Evolutionary conservation across 352 stramenopile species (phyloP), one percentile per base, ranked within the genome.

Genomic region (Hyphochytrium catenoides): DNA sequence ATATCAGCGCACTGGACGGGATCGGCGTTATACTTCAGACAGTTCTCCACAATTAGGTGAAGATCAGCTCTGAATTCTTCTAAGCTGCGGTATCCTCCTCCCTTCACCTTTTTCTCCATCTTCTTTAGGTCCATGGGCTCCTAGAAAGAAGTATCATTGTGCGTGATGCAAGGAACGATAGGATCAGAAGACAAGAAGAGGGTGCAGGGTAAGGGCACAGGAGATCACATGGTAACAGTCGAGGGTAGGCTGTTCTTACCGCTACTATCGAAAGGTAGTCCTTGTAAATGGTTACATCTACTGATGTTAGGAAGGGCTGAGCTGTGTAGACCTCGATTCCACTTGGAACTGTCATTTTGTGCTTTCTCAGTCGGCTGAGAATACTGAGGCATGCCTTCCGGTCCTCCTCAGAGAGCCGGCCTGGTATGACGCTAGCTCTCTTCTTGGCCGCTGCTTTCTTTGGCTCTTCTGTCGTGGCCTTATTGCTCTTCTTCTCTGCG

Each of bases 1-100:
- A 83, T 83, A 39, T 83, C 69, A 1, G 69, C 69, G 3, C 69
- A 63, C 58, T 83, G 64, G 8, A 79, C 43, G 3, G 69, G 69
- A 49, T 83, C 69, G 32, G 61, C 79, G 47, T 83, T 83, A 47
- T 83, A 83, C 50, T 81, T 81, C 54, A 77, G 59, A 26, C 69
- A 83, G 38, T 83, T 83, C 19, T 66, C 75, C 47, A 83, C 81
- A 12, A 83, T 81, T 45, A 83, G 48, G 31, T 81, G 66, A 4
- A 83, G 64, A 31, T 83, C 69, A 6, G 69, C 69, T 30, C 62
- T 71, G 41, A 83, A 83, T 34, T 78, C 66, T 28, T 70, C 65
- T 20, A 74, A 46, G 20, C 62, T 71, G 21, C 46, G 48, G 32
- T 83, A 83, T 0, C 69, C 64, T 45, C 79, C 65, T 9, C 57